phyloP scores from a whole-genome alignment of 345 rosid genomes.

The Adansonia digitata region DNA sequence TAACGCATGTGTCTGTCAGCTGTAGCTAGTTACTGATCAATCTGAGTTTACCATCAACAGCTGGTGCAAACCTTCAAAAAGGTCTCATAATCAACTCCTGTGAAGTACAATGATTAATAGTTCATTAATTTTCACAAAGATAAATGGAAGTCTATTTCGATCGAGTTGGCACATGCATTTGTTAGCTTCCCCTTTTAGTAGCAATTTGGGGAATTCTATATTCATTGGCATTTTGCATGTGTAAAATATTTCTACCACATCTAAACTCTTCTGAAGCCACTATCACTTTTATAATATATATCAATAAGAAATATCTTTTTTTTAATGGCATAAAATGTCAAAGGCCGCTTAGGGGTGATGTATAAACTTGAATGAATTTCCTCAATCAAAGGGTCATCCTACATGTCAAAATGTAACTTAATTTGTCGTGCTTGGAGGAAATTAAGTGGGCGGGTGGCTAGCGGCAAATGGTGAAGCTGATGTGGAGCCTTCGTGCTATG shows the following conservation, averaged over 20 bases:
- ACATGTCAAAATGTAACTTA: not conserved
- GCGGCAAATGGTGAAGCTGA: slow-evolving; percentile 24
- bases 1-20: not conserved
- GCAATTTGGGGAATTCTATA: not conserved
- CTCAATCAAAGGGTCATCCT: not conserved
- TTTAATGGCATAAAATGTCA: not conserved
- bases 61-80: too few species aligned
- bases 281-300: not conserved
- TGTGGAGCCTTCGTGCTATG: slow-evolving; percentile 23
- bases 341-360: not conserved
- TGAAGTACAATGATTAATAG: not conserved
- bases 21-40: too few species aligned
- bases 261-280: not conserved
- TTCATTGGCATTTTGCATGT: not conserved
- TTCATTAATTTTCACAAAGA: not conserved
- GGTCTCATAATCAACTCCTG: not conserved
- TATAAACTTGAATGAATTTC: not conserved
- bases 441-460: slow-evolving; percentile 16
- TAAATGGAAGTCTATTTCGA: not conserved
- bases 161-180: too few species aligned
- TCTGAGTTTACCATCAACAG: not conserved
- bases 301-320: not conserved
- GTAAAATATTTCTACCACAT: not conserved
- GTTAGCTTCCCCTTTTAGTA: not conserved
- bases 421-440: slow-evolving; percentile 2